These are phyloP conservation scores for Penicillium brevicompactum DNA, from an alignment of 2,329 filamentous ascomycete genomes.

Conservation along the genomic window DNA sequence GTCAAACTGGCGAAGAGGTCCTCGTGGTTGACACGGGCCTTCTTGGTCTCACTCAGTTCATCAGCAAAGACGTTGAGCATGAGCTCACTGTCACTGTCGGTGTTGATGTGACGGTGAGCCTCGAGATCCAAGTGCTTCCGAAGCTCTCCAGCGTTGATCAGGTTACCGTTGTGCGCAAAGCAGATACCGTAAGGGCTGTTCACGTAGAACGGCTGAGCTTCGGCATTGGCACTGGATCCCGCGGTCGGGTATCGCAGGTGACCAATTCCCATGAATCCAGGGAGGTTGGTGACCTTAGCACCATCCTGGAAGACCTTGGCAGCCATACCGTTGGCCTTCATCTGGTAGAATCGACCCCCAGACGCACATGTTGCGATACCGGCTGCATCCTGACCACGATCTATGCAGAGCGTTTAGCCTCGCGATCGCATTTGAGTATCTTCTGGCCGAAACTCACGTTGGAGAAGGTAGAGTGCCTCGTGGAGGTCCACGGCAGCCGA, in stretches of 20 bases:
- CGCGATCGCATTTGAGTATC: conserved; percentile 22
- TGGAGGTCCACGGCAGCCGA: conserved; percentile 65
- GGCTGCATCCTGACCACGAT: conserved; percentile 84
- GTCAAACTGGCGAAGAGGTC: conserved; percentile 74
- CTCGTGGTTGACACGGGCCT: conserved; percentile 75
- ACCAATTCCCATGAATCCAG: conserved; percentile 82
- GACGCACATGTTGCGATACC: conserved; percentile 76
- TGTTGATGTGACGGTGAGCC: conserved; percentile 85
- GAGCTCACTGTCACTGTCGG: conserved; percentile 83
- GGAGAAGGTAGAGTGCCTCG: conserved; percentile 71
- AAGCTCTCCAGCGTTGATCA: conserved; percentile 76
- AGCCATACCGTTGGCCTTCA: conserved; percentile 89
- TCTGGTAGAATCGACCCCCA: conserved; percentile 81
- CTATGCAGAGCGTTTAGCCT: conserved; percentile 20
- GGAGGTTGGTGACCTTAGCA: conserved; percentile 69
- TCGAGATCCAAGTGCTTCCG: conserved; percentile 73
- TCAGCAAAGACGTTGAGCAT: conserved; percentile 88
- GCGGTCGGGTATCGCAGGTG: conserved; percentile 90
- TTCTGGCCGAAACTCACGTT: conserved; percentile 45
- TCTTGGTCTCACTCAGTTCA: conserved; percentile 77
- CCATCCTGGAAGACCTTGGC: conserved; percentile 83
- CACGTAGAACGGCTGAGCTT: conserved; percentile 91
- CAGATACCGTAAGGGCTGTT: conserved; percentile 83
- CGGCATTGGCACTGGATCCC: conserved; percentile 78
- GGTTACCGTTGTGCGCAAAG: conserved; percentile 83